A percentile compares a stretch with the other conserved stretches of the same genome.
phyloP scores from a whole-genome alignment of 2,329 filamentous ascomycete genomes.

The Phialophora tarda region DNA sequence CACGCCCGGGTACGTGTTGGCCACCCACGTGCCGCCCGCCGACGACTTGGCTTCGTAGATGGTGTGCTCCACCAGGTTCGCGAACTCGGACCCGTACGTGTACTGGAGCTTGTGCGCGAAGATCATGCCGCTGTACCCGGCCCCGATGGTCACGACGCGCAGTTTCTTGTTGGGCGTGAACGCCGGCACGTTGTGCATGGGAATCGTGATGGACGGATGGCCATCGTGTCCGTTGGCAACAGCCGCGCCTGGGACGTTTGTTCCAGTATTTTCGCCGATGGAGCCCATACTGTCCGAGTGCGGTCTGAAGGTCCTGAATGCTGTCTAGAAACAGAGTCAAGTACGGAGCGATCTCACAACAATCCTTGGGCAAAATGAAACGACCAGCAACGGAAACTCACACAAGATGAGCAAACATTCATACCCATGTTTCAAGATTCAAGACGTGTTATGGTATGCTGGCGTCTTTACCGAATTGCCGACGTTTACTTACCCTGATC shows the following conservation, averaged over 20 bases:
- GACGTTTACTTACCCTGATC: background rate
- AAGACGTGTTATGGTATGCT: background rate
- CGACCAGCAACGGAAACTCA: background rate
- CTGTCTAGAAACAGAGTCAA: background rate
- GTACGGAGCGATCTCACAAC: background rate
- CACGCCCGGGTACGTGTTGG: slow-evolving; percentile 51
- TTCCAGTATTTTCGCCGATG: slow-evolving; percentile 5
- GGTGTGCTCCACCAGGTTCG: slow-evolving; percentile 45
- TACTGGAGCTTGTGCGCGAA: slow-evolving; percentile 49
- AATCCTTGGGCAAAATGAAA: background rate
- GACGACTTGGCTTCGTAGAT: slow-evolving; percentile 52
- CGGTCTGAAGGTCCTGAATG: background rate
- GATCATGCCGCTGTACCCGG: slow-evolving; percentile 50
- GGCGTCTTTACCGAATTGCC: slow-evolving; percentile 12
- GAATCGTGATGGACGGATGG: slow-evolving; percentile 12
- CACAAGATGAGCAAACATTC: background rate
- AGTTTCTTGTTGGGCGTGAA: slow-evolving; percentile 16
- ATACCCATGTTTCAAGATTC: background rate
- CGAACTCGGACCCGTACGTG: slow-evolving; percentile 42
- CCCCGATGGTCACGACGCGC: slow-evolving; percentile 42
- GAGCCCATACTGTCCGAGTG: slow-evolving; percentile 9
- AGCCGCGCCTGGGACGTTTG: background rate
- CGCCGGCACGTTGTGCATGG: slow-evolving; percentile 19
- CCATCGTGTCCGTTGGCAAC: background rate
- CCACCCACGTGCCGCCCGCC: slow-evolving; percentile 52